A percentile compares a stretch with the other conserved stretches of the same genome.
These are phyloP conservation scores for Yamadazyma membranifaciens DNA, from an alignment of 1,139 yeast genomes.

Conservation along the genomic window DNA sequence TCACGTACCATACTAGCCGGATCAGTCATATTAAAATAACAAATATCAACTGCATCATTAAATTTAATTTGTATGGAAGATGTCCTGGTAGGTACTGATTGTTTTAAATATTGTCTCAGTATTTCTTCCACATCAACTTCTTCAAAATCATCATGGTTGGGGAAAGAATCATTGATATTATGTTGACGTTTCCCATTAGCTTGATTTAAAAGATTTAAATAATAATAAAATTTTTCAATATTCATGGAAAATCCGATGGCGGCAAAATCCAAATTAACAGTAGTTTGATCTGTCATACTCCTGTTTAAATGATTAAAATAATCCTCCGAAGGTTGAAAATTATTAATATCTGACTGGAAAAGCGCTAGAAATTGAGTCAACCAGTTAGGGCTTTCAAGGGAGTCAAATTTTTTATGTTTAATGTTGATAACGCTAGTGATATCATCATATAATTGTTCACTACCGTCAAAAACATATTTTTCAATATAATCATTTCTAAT, in stretches of 20 bases:
- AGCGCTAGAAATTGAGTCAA: slow-evolving; percentile 8
- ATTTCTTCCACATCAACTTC: background rate
- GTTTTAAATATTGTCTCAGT: background rate
- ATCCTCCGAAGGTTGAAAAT: slow-evolving; percentile 1
- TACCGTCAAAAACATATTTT: slow-evolving; percentile 2
- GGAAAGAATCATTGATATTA: background rate
- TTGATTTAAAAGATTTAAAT: slow-evolving; percentile 3
- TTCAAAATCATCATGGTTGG: background rate
- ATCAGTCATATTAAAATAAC: background rate
- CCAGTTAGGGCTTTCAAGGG: slow-evolving; percentile 9
- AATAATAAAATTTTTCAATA: slow-evolving; percentile 9
- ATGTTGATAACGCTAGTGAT: background rate
- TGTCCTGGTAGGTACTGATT: background rate
- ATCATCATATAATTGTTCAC: background rate
- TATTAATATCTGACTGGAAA: slow-evolving; percentile 14
- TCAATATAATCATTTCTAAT: background rate
- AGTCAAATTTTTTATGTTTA: background rate
- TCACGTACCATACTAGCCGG: background rate
- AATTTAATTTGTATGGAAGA: slow-evolving; percentile 1
- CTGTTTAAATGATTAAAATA: background rate
- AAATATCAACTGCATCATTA: background rate
- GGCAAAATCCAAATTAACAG: background rate
- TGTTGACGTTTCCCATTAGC: no score
- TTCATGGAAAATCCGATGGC: slow-evolving; percentile 11
- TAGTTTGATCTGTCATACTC: background rate